Conservation (phyloP, 352 stramenopile species). For the Phytophthora podocarpi region DNA sequence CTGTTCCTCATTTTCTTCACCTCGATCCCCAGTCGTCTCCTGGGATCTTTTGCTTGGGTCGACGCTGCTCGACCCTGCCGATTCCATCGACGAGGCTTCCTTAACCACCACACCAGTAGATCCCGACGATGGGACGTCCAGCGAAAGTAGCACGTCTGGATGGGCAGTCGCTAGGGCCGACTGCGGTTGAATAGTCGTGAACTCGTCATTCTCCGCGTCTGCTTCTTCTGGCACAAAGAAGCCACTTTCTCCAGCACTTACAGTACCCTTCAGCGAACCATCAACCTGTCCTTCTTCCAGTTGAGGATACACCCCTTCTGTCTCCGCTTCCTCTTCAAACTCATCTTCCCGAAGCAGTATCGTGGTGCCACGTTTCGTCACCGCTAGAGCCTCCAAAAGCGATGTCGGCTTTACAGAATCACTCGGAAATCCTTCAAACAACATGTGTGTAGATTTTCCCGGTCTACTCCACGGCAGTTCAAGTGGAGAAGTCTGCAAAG, state of each 20-base stretch:
- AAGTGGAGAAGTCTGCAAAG: constrained; percentile 45
- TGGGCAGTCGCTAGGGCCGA: constrained; percentile 14
- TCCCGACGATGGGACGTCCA: neutral
- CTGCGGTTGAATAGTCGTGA: constrained; percentile 15
- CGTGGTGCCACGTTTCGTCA: constrained; percentile 10
- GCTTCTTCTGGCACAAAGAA: constrained; percentile 16
- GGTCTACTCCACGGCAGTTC: constrained; percentile 43
- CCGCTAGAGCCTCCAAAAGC: constrained; percentile 47
- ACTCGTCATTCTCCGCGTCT: constrained; percentile 20
- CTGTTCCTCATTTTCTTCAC: constrained; percentile 20
- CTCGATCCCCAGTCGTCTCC: neutral
- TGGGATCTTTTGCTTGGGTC: neutral
- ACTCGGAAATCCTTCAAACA: constrained; percentile 48
- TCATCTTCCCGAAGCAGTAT: constrained; percentile 32
- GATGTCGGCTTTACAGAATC: constrained; percentile 33
- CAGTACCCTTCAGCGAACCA: neutral
- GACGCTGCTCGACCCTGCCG: constrained; percentile 1
- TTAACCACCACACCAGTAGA: neutral
- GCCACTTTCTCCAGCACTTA: neutral
- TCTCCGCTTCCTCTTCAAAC: constrained; percentile 25
- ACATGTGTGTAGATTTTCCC: neutral
- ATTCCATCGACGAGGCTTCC: neutral
- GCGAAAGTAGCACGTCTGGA: constrained; percentile 17
- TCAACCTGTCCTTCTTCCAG: neutral
- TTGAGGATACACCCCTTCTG: neutral